Conservation (phyloP, 148 eudicot genomes). For the Persicaria maculosa region DNA sequence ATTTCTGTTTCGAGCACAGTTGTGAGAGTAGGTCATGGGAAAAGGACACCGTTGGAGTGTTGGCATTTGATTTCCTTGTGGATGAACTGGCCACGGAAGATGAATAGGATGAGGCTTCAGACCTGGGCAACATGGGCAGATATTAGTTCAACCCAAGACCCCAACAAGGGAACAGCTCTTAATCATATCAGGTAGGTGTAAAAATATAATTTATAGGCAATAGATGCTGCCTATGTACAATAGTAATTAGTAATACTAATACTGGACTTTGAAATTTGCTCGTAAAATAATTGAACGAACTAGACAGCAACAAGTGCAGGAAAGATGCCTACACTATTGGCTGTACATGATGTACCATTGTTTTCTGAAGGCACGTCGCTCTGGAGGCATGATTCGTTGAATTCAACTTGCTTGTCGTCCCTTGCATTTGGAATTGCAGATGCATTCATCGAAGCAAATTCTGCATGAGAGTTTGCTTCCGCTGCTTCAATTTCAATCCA, state of each 20-base stretch:
- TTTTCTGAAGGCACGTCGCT: conserved; percentile 40
- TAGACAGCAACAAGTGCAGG: neutral
- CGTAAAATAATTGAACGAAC: neutral
- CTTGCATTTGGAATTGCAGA: no score
- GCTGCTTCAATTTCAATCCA: conserved; percentile 89
- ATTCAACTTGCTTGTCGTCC: no score
- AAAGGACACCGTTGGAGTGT: conserved; percentile 66
- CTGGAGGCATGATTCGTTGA: conserved; percentile 12
- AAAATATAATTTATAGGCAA: no score
- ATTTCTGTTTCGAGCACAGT: no score
- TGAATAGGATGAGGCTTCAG: conserved; percentile 44
- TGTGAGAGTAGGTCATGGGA: conserved; percentile 78
- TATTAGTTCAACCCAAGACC: neutral
- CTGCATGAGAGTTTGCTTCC: conserved; percentile 45
- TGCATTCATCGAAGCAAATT: conserved; percentile 38
- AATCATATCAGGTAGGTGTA: no score
- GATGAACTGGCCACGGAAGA: conserved; percentile 78
- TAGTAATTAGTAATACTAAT: no score
- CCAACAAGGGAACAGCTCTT: no score
- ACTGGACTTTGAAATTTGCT: no score
- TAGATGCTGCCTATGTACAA: no score
- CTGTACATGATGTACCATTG: conserved; percentile 30
- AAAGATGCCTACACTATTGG: no score
- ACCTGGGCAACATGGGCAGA: conserved; percentile 22
- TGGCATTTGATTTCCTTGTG: conserved; percentile 63